Conservation (phyloP, 2,329 filamentous ascomycete genomes). For the Colletotrichum phormii region DNA sequence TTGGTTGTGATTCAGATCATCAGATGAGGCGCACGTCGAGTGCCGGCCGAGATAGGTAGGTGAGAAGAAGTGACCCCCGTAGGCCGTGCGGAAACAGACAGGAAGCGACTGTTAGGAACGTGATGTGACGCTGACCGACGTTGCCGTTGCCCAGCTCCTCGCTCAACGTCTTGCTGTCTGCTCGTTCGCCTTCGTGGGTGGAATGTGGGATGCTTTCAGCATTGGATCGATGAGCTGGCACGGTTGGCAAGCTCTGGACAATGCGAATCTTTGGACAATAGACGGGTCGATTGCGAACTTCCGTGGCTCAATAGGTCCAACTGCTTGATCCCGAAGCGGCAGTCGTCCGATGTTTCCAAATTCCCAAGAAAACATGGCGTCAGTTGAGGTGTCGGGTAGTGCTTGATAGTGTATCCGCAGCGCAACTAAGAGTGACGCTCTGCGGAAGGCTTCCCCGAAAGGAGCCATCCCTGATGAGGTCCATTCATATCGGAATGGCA, state of each 20-base stretch:
- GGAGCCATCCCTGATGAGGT: not conserved
- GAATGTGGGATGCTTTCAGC: conserved; percentile 24
- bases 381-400: conserved; percentile 30
- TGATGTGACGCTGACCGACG: not conserved
- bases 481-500: not conserved
- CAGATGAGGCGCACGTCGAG: conserved; percentile 19
- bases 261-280: conserved; percentile 6
- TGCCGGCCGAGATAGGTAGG: conserved; percentile 27
- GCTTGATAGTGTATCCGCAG: conserved; percentile 6
- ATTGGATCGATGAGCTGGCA: conserved; percentile 30
- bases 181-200: not conserved
- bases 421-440: conserved; percentile 8
- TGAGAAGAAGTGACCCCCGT: conserved; percentile 1
- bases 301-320: conserved; percentile 3
- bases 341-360: conserved; percentile 24
- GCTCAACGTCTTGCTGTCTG: not conserved
- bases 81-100: conserved; percentile 22
- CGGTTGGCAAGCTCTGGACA: conserved; percentile 15
- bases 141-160: conserved; percentile 13
- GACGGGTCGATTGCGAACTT: conserved; percentile 1
- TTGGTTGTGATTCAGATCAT: conserved; percentile 26
- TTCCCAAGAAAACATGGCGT: conserved; percentile 30
- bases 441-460: conserved; percentile 17
- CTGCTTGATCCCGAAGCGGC: conserved; percentile 10
- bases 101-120: not conserved